phyloP scores from a whole-genome alignment of 192 early-diverging fungal genomes.

The Chytriomyces hyalinus region DNA sequence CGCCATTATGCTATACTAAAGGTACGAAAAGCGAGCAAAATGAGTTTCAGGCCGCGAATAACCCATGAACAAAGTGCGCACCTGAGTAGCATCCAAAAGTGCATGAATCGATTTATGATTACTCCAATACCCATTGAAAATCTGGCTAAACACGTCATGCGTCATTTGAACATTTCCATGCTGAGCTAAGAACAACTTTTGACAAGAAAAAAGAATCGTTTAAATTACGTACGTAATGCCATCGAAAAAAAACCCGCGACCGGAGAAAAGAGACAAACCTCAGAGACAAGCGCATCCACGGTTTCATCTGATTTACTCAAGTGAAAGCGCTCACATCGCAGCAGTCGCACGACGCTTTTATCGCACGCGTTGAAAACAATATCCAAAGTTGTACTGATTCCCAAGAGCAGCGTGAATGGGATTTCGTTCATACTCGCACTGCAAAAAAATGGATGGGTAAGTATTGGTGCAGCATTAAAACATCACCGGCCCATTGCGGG shows the following conservation, averaged over 20 bases:
- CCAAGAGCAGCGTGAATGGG: constrained; percentile 81
- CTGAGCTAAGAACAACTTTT: background rate
- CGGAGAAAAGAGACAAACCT: constrained; percentile 39
- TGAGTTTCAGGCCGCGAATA: no score
- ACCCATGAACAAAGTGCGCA: no score
- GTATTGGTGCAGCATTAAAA: background rate
- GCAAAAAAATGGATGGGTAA: constrained; percentile 26
- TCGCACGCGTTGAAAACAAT: constrained; percentile 80
- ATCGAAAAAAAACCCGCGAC: background rate
- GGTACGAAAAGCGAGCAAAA: no score
- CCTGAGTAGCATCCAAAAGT: constrained; percentile 16
- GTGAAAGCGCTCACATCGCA: constrained; percentile 81
- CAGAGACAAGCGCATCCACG: constrained; percentile 70
- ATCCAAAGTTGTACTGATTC: constrained; percentile 86
- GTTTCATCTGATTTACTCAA: constrained; percentile 75
- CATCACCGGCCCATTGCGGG: background rate
- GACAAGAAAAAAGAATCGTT: background rate
- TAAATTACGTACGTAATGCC: background rate
- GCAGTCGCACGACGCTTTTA: constrained; percentile 69
- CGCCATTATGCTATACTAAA: background rate
- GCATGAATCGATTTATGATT: constrained; percentile 33
- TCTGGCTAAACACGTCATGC: constrained; percentile 8
- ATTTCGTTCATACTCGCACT: constrained; percentile 73
- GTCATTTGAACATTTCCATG: constrained; percentile 11
- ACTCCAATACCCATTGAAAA: constrained; percentile 17